Evolutionary conservation across 2,329 filamentous ascomycete genomes (phyloP).

Genomic region (Cordyceps pruinosa): DNA sequence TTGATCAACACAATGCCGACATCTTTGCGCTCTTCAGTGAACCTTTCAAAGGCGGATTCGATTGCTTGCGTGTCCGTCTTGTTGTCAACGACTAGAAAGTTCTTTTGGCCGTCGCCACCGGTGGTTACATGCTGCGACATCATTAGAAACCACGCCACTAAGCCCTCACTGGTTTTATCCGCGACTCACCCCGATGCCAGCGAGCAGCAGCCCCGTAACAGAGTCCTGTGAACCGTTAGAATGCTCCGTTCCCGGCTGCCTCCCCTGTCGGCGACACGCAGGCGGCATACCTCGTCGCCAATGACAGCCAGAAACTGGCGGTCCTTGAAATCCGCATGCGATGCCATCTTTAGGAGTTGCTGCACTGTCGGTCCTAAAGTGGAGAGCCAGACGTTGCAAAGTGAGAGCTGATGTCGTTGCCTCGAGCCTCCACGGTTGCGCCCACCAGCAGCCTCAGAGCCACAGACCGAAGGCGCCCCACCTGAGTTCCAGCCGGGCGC

Average conservation of each 20-base stretch:
- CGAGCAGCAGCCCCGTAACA: slow-evolving; percentile 89
- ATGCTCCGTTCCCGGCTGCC: slow-evolving; percentile 7
- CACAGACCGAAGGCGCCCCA: neutral
- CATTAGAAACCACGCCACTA: neutral
- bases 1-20: slow-evolving; percentile 97
- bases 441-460: slow-evolving; percentile 1
- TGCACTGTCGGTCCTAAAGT: neutral
- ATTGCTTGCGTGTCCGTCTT: slow-evolving; percentile 89
- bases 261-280: neutral
- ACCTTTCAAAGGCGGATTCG: slow-evolving; percentile 82
- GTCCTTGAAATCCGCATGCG: slow-evolving; percentile 63
- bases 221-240: slow-evolving; percentile 62
- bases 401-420: neutral
- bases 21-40: slow-evolving; percentile 86
- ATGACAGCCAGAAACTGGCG: slow-evolving; percentile 96
- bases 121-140: slow-evolving; percentile 72
- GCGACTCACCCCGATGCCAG: slow-evolving; percentile 75
- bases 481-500: neutral
- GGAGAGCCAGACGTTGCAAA: neutral
- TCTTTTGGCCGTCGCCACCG: slow-evolving; percentile 85
- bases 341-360: slow-evolving; percentile 34
- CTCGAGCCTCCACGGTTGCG: neutral
- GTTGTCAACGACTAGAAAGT: slow-evolving; percentile 91
- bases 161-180: neutral
- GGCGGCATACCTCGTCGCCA: slow-evolving; percentile 72